Percentiles rank a stretch among this genome's conserved stretches.
Evolutionary conservation across 2,329 filamentous ascomycete genomes (phyloP).

Genomic region (Hymenoscyphus fraxineus): DNA sequence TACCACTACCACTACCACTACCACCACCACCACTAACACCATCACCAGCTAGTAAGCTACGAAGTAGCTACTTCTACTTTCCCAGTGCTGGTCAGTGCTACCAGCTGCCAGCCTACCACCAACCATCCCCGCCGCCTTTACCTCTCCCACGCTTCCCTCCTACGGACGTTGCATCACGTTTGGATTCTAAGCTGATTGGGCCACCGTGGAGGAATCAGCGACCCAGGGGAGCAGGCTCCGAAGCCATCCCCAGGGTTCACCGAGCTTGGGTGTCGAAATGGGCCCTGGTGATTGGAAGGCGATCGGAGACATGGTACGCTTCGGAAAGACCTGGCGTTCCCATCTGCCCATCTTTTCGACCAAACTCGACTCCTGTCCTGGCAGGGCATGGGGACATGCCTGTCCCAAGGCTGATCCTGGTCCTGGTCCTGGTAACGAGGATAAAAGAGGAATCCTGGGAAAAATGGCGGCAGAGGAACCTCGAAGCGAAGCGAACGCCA

Average conservation of each 20-base stretch:
- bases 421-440: neutral
- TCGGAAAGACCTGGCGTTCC: conserved; percentile 1
- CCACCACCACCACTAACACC: no score
- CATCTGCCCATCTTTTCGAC: neutral
- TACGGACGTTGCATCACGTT: neutral
- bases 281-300: neutral
- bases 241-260: neutral
- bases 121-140: neutral
- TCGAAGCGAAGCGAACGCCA: neutral
- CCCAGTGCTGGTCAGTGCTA: no score
- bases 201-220: neutral
- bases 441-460: neutral
- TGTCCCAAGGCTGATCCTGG: neutral
- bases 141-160: neutral
- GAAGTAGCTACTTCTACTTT: no score
- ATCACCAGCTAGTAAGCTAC: no score
- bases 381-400: no score
- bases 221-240: conserved; percentile 2
- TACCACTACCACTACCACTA: no score
- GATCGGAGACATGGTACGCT: conserved; percentile 1
- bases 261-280: neutral
- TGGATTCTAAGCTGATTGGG: neutral
- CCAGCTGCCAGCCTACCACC: neutral
- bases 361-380: neutral
- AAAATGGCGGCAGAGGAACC: neutral